Percentiles rank a stretch among this genome's conserved stretches.
Evolutionary conservation across 192 early-diverging fungal species (phyloP).

Genomic region (Gaertneriomyces semiglobifer): DNA sequence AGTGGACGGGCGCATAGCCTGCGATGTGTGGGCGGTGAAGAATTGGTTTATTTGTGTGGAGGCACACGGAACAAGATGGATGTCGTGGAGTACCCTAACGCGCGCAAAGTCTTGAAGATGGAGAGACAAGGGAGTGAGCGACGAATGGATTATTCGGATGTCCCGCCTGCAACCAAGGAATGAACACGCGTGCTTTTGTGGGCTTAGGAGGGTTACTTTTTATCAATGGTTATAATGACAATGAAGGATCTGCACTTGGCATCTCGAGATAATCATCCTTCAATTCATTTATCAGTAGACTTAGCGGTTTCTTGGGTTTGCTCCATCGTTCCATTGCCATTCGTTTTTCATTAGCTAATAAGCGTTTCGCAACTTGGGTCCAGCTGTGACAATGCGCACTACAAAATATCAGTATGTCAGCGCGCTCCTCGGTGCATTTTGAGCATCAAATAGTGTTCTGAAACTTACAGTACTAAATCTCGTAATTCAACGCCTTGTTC

Average conservation of each 20-base stretch:
- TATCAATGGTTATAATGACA: too few species aligned
- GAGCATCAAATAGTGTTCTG: not conserved
- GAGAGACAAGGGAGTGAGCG: too few species aligned
- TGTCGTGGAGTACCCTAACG: too few species aligned
- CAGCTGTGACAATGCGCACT: conserved; percentile 43
- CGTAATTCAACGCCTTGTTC: conserved; percentile 49
- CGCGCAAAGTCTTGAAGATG: too few species aligned
- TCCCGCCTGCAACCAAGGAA: too few species aligned
- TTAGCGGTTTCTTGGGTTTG: conserved; percentile 15
- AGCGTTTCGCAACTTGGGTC: conserved; percentile 41
- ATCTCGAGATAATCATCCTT: conserved; percentile 15
- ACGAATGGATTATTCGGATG: too few species aligned
- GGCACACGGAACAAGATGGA: not conserved
- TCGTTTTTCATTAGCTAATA: conserved; percentile 35
- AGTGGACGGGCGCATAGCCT: conserved; percentile 11
- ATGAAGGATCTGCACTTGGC: not conserved
- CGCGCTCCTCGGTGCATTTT: too few species aligned
- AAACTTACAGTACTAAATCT: conserved; percentile 37
- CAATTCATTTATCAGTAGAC: conserved; percentile 13
- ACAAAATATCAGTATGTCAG: not conserved
- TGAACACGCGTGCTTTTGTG: too few species aligned
- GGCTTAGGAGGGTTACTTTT: too few species aligned
- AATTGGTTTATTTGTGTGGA: conserved; percentile 18
- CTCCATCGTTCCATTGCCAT: conserved; percentile 20
- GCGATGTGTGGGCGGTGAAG: conserved; percentile 2